A percentile compares a stretch with the other conserved stretches of the same genome.
Conservation (phyloP, 2,329 filamentous ascomycete genomes). For the Monilinia vaccinii-corymbosi region DNA sequence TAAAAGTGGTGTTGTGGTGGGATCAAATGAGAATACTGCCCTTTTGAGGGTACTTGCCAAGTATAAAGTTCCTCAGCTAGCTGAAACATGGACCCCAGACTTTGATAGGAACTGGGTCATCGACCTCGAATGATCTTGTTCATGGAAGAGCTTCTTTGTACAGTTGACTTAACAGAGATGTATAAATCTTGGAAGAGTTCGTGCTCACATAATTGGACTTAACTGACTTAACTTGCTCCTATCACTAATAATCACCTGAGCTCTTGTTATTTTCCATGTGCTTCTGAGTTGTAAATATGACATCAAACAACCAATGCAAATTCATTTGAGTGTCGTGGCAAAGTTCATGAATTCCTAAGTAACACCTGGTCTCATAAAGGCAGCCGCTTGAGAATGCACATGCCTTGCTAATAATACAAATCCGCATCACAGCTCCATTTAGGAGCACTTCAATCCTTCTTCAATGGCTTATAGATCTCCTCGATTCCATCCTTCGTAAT, state of each 20-base stretch:
- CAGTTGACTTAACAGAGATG: neutral
- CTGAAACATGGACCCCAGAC: neutral
- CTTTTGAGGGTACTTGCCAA: constrained; percentile 12
- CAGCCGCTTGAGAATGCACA: neutral
- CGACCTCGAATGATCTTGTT: neutral
- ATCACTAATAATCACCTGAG: neutral
- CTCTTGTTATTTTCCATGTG: neutral
- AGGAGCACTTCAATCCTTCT: constrained; percentile 61
- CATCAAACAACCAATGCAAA: neutral
- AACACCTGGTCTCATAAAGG: constrained; percentile 9
- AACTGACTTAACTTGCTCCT: neutral
- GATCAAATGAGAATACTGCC: constrained; percentile 14
- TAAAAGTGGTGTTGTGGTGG: constrained; percentile 21
- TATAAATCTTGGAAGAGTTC: neutral
- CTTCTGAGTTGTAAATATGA: neutral
- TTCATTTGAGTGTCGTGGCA: neutral
- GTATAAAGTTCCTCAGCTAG: neutral
- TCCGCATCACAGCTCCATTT: neutral
- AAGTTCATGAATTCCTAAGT: constrained; percentile 8
- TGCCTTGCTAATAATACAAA: constrained; percentile 12
- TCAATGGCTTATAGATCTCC: constrained; percentile 75
- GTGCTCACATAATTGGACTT: neutral
- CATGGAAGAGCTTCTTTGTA: neutral
- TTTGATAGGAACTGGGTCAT: neutral
- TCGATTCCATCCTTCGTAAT: constrained; percentile 83